Evolutionary conservation across 169 alveolate genomes (phyloP), one percentile per base, ranked within the genome.

Genomic region (Babesia bigemina): DNA sequence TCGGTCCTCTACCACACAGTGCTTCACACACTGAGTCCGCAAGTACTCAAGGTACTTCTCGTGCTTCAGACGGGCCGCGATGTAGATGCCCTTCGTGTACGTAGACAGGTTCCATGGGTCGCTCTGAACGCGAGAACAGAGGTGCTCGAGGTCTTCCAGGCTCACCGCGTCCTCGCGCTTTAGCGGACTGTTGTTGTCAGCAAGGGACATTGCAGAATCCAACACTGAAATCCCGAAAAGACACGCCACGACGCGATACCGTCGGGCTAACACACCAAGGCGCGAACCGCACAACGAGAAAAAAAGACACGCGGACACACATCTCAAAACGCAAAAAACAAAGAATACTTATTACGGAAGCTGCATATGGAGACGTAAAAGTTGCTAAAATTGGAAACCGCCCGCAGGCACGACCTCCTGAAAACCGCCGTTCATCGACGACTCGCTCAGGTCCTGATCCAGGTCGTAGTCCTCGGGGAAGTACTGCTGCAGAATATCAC

Each of bases 391-490:
- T 13, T 83, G 86, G 48, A 83, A 83, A 26, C 90, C 90, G 55
- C 90, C 86, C 13, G 44, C 70, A 47, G 90, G 90, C 22, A 75
- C 73, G 29, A 42, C 28, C 1, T 60, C 70, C 36, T 57, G 58
- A 21, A 71, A 71, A 22, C 49, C 21, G 47, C 19, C 39, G 50
- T 0, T 39, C 44, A 28, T 7, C 21, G 70, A 16, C 0, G 70
- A 36, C 9, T 36, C 62, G 50, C 13, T 65, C 47, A 58, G 59
- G 44, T 83, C 73, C 49, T 75, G 79, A 28, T 89, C 92, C 48
- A 76, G 61, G 52, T 82, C 91, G 67, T 75, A 77, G 58, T 86
- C 87, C 12, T 82, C 77, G 17, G 94, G 92, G 85, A 89, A 89
- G 69, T 79, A 89, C 60, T 84, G 70, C 70, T 89, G 79, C 52